Base-by-base conservation (phyloP, 106 monocot genomes). In the Dendrobium nobile region DNA sequence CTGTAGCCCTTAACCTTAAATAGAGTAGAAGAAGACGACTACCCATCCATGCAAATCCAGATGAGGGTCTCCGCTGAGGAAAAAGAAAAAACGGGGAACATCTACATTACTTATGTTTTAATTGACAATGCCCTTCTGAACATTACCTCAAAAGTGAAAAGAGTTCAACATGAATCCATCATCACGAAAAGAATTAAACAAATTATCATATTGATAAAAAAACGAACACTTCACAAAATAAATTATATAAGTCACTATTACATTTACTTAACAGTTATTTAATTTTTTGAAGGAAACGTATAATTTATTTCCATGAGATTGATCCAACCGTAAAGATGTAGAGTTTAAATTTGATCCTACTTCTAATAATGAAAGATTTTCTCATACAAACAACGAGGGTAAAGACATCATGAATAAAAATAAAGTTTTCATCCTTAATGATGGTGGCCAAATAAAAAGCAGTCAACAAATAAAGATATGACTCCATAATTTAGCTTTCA, bases 1-100 rank as follows among this genome's bases (percentile, higher is more conserved):
- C 79, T 47, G 73, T 77, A 82, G 82, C 91, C 72, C 84, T 86
- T 79, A 83, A 83, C 73, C 84, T 86, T 80, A 96, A 77, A 85
- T 82, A 96, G 40, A 88, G 41, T 78, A 96, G 80, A 13, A 96
- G 81, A 13, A 93, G 85, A 47, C 83, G 86, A 80, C 93, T 81
- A 9, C 86, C 85, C 33, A 96, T 78, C 85, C 86, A 85, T 77
- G 93, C 83, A 84, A 93, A 20, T 22, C 85, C 83, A 84, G 89
- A 85, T 59, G 82, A 54, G 72, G 56, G 68, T 59, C 80, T 27
- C 74, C 78, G 85, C 95, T 96, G 84, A 64, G 77, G 31, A 55
- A 72, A 47, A 44, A 41, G 13, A 11, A 78, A 58, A n/a, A 11
- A 6, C 37, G 37, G 37, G 19, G 78, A 42, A 70, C 2, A 22